Base-by-base conservation (phyloP, 129 eudicot species). In the Arctium minus region DNA sequence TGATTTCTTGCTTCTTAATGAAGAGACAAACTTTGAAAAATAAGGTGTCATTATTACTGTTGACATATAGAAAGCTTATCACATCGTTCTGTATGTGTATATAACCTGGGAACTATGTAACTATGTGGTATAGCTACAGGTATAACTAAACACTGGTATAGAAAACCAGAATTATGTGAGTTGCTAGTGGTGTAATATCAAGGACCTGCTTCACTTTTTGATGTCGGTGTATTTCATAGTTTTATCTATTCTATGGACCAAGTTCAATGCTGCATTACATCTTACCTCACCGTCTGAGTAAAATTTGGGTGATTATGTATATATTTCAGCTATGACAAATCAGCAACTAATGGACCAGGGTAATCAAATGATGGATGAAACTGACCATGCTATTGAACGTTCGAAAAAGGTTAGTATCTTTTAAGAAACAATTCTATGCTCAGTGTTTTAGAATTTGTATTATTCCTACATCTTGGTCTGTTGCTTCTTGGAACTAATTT, bases 351-450 rank as follows among this genome's bases (percentile, higher is more conserved):
- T 96, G 83, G 98, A 91, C 84, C 88, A 89, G 56, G 99, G 99
- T 76, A 88, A 91, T 84, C 85, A 81, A 33, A 93, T 91, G 99
- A 96, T 96, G 99, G 95, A 96, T 84, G 98, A 93, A 80, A 93
- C 99, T 38, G 99, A 96, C 85, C 97, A 96, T 86, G 93, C 91
- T 81, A 91, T 96, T 85, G 98, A 96, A 79, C 90, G 99, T 78
- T 89, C 98, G 42, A 91, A 91, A 79, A 89, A 93, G 97, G 99
- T 93, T 38, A 12, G 91, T 81, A 72, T 80, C 53, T 75, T 38
- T 46, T 69, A 36, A 9, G 17, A 74, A 42, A 67, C 18, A 12
- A 68, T 77, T 64, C 18, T 60, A 60, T 38, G 73, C 30, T 70
- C 42, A 65, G 17, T 53, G 22, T 53, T 72, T 72, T 37, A 73